These are phyloP conservation scores for Crithidia brevicula DNA, from an alignment of 208 protist genomes.

Conservation along the genomic window DNA sequence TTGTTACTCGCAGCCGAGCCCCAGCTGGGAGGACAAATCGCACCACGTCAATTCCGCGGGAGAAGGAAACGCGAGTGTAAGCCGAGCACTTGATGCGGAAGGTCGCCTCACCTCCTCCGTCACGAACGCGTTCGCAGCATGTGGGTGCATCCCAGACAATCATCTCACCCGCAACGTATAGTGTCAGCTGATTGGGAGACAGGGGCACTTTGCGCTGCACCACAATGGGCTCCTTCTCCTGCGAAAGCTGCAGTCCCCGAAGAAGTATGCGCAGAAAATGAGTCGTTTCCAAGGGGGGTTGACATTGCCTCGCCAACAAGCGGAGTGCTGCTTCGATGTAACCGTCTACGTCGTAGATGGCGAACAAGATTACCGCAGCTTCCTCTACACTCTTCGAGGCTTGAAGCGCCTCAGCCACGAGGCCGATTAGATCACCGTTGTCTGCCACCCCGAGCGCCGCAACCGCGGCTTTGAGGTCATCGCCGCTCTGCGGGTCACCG, in stretches of 20 bases:
- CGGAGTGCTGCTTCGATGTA: not conserved
- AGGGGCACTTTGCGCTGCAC: not conserved
- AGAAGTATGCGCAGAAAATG: not conserved
- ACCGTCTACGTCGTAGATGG: constrained; percentile 1
- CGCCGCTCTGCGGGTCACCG: no score
- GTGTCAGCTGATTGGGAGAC: not conserved
- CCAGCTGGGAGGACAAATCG: no score
- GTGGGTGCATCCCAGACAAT: constrained; percentile 10
- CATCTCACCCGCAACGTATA: not conserved
- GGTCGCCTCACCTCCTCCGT: no score
- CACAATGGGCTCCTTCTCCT: not conserved
- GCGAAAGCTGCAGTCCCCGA: not conserved
- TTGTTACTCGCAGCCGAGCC: no score
- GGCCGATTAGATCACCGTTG: not conserved
- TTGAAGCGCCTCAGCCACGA: not conserved
- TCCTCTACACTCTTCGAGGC: not conserved
- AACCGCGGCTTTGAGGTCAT: not conserved
- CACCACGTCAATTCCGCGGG: no score
- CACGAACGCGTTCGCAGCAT: not conserved
- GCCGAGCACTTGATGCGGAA: no score
- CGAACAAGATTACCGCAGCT: constrained; percentile 1
- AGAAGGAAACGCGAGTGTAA: no score
- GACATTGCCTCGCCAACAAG: not conserved
- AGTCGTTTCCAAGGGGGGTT: not conserved
- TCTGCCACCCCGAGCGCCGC: not conserved